Evolutionary conservation across 257 asterid species (phyloP).

Genomic region (Nicotiana noctiflora): DNA sequence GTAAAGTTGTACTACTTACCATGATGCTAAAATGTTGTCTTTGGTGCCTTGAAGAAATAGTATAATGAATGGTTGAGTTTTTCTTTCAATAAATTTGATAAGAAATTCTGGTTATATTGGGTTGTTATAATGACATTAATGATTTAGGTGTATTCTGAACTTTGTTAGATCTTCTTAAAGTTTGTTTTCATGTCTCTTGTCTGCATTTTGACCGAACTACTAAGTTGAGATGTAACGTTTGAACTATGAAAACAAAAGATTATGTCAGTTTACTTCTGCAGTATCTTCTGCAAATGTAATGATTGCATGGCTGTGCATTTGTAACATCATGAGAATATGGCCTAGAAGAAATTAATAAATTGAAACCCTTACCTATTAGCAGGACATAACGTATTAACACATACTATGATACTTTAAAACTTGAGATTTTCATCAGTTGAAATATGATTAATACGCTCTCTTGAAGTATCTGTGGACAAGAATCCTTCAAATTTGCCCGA

Average conservation of each 20-base stretch:
- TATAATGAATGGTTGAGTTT: neutral
- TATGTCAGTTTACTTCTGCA: neutral
- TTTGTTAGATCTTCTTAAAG: neutral
- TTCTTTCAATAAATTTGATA: neutral
- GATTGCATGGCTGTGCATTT: neutral
- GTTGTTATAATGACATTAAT: neutral
- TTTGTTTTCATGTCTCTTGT: neutral
- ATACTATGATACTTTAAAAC: neutral
- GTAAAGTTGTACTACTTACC: slow-evolving; percentile 21
- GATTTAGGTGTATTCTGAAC: neutral
- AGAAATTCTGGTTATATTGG: neutral
- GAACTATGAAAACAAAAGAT: neutral
- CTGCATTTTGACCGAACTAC: neutral
- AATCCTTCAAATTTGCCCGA: neutral
- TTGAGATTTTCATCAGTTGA: neutral
- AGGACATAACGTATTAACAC: neutral
- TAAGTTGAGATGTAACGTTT: neutral
- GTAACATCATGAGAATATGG: neutral
- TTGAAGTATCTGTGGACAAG: neutral
- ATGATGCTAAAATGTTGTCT: neutral
- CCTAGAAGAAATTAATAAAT: neutral
- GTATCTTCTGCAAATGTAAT: slow-evolving; percentile 2
- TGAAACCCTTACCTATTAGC: neutral
- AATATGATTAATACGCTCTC: neutral
- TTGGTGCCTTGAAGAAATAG: neutral